A percentile compares a stretch with the other conserved stretches of the same genome.
Conservation (phyloP, 139 green algal genomes). For the Dunaliella sp. region DNA sequence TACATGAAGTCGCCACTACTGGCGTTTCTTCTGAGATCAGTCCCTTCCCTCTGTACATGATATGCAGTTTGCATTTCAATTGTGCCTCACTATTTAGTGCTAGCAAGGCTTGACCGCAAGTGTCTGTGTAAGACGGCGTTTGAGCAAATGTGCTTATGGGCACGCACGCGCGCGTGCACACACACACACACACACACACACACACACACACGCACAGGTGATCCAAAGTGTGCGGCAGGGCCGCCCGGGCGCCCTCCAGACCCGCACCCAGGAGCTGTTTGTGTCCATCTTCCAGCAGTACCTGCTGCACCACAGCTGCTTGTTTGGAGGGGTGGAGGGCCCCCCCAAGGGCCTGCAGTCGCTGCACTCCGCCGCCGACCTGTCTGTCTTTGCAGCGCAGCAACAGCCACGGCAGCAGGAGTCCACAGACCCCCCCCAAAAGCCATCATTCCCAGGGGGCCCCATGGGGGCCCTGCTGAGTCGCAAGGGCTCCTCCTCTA, state of each 20-base stretch:
- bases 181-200: not conserved
- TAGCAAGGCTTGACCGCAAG: too few species aligned
- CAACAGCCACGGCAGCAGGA: conserved; percentile 1
- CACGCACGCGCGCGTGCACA: not conserved
- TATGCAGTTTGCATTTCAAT: too few species aligned
- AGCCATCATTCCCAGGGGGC: not conserved
- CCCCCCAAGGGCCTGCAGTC: not conserved
- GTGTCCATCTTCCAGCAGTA: conserved; percentile 65
- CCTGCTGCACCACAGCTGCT: conserved; percentile 54
- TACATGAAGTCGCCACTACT: too few species aligned
- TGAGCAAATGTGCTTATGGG: too few species aligned
- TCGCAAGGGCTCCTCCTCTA: not conserved
- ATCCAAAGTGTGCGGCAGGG: conserved; percentile 35
- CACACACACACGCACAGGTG: conserved; percentile 26
- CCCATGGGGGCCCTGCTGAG: not conserved
- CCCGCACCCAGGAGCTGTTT: conserved; percentile 52
- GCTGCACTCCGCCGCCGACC: not conserved
- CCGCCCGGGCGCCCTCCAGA: conserved; percentile 59
- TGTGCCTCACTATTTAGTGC: too few species aligned
- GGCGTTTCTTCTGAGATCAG: too few species aligned
- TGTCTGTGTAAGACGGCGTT: too few species aligned
- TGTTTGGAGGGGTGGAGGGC: not conserved
- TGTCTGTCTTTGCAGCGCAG: not conserved
- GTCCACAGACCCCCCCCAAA: not conserved
- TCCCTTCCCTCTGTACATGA: too few species aligned